A percentile compares a stretch with the other conserved stretches of the same genome.
Evolutionary conservation across 2,329 filamentous ascomycete species (phyloP).

Genomic region (Acrodontium crateriforme): DNA sequence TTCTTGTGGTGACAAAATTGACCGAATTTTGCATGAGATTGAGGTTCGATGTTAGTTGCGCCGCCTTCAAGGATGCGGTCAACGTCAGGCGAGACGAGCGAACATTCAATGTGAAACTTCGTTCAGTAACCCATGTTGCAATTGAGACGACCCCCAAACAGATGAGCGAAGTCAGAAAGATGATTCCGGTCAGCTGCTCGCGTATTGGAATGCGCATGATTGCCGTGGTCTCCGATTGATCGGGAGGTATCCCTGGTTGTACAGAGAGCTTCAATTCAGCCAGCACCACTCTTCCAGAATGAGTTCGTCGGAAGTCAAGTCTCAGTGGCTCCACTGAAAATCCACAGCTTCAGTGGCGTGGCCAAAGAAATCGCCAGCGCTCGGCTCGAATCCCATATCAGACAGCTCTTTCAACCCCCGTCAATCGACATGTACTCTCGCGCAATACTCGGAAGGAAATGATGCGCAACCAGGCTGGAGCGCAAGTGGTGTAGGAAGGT

Average conservation of each 20-base stretch:
- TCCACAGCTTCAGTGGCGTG: conserved; percentile 1
- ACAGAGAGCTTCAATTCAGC: no score
- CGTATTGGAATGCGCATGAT: conserved; percentile 74
- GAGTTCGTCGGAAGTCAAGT: no score
- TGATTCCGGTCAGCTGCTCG: conserved; percentile 70
- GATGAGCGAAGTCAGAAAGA: conserved; percentile 59
- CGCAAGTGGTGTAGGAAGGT: no score
- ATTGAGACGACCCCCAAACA: conserved; percentile 67
- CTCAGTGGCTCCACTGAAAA: no score
- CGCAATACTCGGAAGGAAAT: no score
- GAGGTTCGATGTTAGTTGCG: conserved; percentile 65
- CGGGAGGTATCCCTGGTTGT: no score
- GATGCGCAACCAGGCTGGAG: no score
- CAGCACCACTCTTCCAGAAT: no score
- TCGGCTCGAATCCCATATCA: conserved; percentile 2
- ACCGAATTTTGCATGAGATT: conserved; percentile 65
- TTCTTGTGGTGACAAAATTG: conserved; percentile 53
- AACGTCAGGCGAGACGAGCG: conserved; percentile 49
- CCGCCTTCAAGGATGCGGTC: conserved; percentile 75
- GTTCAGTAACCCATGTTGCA: conserved; percentile 52
- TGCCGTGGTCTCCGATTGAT: no score
- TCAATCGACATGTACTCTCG: background rate
- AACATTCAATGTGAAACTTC: conserved; percentile 45
- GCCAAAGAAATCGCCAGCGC: conserved; percentile 1
- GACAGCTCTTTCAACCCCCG: background rate